Percentiles rank a stretch among this genome's conserved stretches.
phyloP scores from a whole-genome alignment of 768 basidiomycete species.

The Obba rivulosa region DNA sequence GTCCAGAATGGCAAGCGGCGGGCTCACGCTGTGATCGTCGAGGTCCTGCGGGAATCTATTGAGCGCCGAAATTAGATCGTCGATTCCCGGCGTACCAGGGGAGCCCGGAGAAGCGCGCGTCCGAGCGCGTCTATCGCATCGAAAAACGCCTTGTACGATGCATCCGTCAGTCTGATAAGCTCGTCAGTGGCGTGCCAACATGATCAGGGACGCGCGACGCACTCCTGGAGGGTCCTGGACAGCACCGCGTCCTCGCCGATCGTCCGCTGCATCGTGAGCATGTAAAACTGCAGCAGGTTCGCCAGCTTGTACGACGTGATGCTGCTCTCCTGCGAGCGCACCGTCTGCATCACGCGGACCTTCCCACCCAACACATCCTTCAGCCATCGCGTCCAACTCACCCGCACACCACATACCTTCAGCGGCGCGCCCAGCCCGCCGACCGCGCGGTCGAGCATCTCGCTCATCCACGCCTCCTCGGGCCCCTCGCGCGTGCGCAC shows the following conservation, averaged over 20 bases:
- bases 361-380: conserved; percentile 23
- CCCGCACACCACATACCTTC: conserved; percentile 44
- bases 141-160: conserved; percentile 81
- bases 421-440: conserved; percentile 85
- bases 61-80: background rate
- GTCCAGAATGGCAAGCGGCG: conserved; percentile 77
- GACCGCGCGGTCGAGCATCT: conserved; percentile 77
- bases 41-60: conserved; percentile 37
- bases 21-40: conserved; percentile 65
- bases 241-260: conserved; percentile 81
- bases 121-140: conserved; percentile 85
- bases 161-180: conserved; percentile 61
- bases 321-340: conserved; percentile 89
- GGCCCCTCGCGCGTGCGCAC: conserved; percentile 50
- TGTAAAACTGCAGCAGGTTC: conserved; percentile 93
- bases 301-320: conserved; percentile 91
- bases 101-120: conserved; percentile 50
- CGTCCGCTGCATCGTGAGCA: conserved; percentile 87
- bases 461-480: conserved; percentile 75
- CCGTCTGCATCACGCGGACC: conserved; percentile 90
- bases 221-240: conserved; percentile 78
- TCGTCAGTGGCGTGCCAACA: background rate
- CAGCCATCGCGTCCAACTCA: background rate
- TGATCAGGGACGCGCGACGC: background rate
- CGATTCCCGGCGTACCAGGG: conserved; percentile 38